Base-by-base conservation (phyloP, 306 rosid species). In the Senna tora region DNA sequence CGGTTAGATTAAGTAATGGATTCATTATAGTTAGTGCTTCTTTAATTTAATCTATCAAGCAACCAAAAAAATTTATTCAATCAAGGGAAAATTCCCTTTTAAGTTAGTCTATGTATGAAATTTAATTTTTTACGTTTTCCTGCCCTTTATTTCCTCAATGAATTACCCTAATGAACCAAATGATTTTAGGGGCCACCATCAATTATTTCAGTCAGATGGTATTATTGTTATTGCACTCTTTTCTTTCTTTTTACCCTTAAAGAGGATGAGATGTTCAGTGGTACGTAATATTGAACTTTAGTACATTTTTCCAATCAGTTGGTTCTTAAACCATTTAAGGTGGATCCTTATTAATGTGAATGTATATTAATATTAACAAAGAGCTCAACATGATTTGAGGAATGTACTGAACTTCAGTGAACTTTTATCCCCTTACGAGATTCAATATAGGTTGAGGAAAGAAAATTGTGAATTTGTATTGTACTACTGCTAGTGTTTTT, bases 21-120 rank as follows among this genome's bases (percentile, higher is more conserved):
- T 22, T 46, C 30, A 60, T 58, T 39, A 39, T 72, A 58, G 34
- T 61, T 22, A 32, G 49, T 33, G 72, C 2, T 60, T 55, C 77
- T 43, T 65, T n/a, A n/a, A n/a, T n/a, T n/a, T n/a, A n/a, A n/a
- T n/a, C n/a, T n/a, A n/a, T n/a, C n/a, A n/a, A n/a, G n/a, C n/a
- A n/a, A n/a, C n/a, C n/a, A n/a, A n/a, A n/a, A n/a, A n/a, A n/a
- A n/a, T n/a, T n/a, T 80, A 59, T 47, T 65, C 32, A 39, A 20
- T 75, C 38, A 65, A 65, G 50, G 6, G 43, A 56, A 38, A 14
- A 28, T 50, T 25, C 47, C 38, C 2, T 21, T 43, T 53, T 30
- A 15, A 21, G 32, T 21, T 38, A 52, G 0, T 39, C 22, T 11
- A 43, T 0, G 53, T 2, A 2, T 45, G n/a, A 58, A 32, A 4